Conservation (phyloP, 768 basidiomycete species). For the Xerocomellus intermedius region DNA sequence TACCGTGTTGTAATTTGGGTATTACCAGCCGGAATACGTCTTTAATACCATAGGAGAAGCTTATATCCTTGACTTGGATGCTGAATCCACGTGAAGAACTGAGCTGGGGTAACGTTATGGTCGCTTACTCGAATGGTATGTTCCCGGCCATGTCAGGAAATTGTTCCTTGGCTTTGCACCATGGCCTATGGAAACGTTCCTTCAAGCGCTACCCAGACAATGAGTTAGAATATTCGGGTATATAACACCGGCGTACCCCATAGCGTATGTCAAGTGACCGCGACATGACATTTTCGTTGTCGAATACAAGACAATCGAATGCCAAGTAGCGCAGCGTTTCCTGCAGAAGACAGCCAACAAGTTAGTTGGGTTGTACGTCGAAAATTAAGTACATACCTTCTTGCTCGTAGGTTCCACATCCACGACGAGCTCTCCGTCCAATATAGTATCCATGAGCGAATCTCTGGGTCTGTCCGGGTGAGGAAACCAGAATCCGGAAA, state of each 20-base stretch:
- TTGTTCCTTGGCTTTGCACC: conserved; percentile 63
- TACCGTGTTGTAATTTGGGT: conserved; percentile 83
- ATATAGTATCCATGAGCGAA: conserved; percentile 73
- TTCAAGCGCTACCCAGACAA: conserved; percentile 46
- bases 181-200: conserved; percentile 82
- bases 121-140: conserved; percentile 82
- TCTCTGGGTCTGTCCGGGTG: conserved; percentile 71
- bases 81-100: conserved; percentile 40
- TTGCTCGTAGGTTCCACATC: conserved; percentile 80
- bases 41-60: conserved; percentile 82
- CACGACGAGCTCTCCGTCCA: conserved; percentile 93
- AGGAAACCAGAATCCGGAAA: conserved; percentile 83
- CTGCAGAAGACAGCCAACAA: conserved; percentile 38
- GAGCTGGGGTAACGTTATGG: not conserved
- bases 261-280: conserved; percentile 83
- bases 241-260: conserved; percentile 55
- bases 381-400: conserved; percentile 44
- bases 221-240: conserved; percentile 2
- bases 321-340: conserved; percentile 79
- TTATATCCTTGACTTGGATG: conserved; percentile 84
- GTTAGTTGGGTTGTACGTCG: not conserved
- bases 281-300: conserved; percentile 85
- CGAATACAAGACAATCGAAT: conserved; percentile 90
- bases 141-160: conserved; percentile 61
- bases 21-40: conserved; percentile 84